These are phyloP conservation scores for Candida freyschussii DNA, from an alignment of 1,139 yeast genomes.

Conservation along the genomic window DNA sequence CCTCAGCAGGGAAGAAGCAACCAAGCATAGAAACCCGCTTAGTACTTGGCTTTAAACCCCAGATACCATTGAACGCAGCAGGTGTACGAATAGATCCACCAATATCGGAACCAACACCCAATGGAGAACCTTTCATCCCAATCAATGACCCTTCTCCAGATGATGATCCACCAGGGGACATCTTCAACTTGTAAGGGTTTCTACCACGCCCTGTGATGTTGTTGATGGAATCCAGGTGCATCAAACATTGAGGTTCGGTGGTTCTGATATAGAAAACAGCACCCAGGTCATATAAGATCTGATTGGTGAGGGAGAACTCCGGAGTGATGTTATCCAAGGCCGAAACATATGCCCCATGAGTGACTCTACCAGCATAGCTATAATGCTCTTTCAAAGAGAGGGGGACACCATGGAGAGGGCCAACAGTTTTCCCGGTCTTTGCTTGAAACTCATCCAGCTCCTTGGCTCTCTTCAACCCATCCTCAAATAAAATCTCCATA, in stretches of 20 bases:
- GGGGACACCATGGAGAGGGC: conserved; percentile 81
- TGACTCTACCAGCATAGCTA: conserved; percentile 50
- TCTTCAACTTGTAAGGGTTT: conserved; percentile 47
- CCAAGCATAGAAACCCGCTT: conserved; percentile 53
- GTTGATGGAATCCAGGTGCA: conserved; percentile 50
- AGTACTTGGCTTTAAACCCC: conserved; percentile 66
- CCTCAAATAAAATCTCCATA: conserved; percentile 52
- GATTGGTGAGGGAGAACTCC: conserved; percentile 48
- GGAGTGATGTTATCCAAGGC: conserved; percentile 45
- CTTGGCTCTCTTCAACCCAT: conserved; percentile 51
- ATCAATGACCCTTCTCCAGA: conserved; percentile 76
- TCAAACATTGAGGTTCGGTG: conserved; percentile 53
- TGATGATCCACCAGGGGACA: conserved; percentile 67
- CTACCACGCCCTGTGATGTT: conserved; percentile 49
- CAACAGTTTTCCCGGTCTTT: conserved; percentile 47
- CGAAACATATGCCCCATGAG: conserved; percentile 62
- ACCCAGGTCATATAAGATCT: conserved; percentile 56
- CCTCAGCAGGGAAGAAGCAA: conserved; percentile 46
- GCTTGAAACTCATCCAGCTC: conserved; percentile 47
- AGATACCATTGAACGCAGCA: conserved; percentile 64
- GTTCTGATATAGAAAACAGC: conserved; percentile 59
- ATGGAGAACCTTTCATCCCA: conserved; percentile 56
- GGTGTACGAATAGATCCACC: conserved; percentile 81
- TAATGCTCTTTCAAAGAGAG: conserved; percentile 73
- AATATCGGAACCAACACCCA: conserved; percentile 75